Percentiles rank a stretch among this genome's conserved stretches.
Conservation (phyloP, 73 alveolate genomes). For the Paramecium primaurelia region DNA sequence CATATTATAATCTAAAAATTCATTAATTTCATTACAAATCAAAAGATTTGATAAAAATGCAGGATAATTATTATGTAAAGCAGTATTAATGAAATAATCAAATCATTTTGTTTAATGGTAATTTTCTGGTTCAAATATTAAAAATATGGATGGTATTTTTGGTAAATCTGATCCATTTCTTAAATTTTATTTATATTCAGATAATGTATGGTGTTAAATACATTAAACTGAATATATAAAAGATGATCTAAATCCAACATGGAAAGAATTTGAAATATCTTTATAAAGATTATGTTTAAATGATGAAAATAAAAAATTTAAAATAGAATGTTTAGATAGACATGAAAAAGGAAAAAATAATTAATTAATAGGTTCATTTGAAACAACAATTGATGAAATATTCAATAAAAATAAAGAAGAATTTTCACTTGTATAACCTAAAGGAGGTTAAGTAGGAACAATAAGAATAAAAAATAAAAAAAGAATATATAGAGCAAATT, state of each 20-base stretch:
- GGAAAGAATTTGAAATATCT: slow-evolving; percentile 55
- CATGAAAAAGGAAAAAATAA: slow-evolving; percentile 51
- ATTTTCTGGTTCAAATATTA: slow-evolving; percentile 39
- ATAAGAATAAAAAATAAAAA: slow-evolving; percentile 1
- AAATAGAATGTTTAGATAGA: slow-evolving; percentile 57
- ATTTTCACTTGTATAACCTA: slow-evolving; percentile 22
- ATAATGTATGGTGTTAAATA: slow-evolving; percentile 29
- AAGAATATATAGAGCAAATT: slow-evolving; percentile 52
- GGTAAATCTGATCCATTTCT: slow-evolving; percentile 66
- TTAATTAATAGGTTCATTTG: slow-evolving; percentile 61
- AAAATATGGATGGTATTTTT: slow-evolving; percentile 59
- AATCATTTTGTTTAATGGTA: slow-evolving; percentile 4
- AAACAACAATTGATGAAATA: slow-evolving; percentile 34
- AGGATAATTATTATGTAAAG: background rate
- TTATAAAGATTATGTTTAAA: slow-evolving; percentile 46
- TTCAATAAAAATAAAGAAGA: background rate
- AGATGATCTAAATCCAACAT: slow-evolving; percentile 56
- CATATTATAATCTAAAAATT: slow-evolving; percentile 61
- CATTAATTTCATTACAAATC: background rate
- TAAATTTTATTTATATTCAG: slow-evolving; percentile 16
- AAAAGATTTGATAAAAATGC: slow-evolving; percentile 22
- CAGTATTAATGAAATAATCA: slow-evolving; percentile 5
- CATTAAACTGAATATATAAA: slow-evolving; percentile 61
- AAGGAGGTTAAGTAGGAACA: slow-evolving; percentile 52
- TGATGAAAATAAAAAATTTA: slow-evolving; percentile 39